Evolutionary conservation across 2,329 filamentous ascomycete species (phyloP).

Genomic region (Myotisia sp.): DNA sequence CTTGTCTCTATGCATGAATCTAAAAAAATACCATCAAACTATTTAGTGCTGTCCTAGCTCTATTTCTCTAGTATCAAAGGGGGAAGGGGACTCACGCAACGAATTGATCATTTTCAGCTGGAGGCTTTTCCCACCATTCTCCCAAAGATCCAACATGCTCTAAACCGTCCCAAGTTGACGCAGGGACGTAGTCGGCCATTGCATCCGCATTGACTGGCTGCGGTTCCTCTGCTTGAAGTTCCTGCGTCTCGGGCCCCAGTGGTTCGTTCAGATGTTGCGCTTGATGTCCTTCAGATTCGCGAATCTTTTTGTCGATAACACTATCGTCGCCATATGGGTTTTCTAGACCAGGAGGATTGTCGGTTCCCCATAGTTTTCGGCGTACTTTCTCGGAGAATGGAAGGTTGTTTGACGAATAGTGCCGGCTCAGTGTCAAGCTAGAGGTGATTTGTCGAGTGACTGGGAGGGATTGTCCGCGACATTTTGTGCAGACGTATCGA

Average conservation of each 20-base stretch:
- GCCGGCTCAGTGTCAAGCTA: slow-evolving; percentile 23
- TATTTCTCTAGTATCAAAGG: neutral
- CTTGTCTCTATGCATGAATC: slow-evolving; percentile 26
- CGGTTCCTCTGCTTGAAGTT: slow-evolving; percentile 6
- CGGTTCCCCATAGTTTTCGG: slow-evolving; percentile 37
- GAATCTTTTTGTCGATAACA: slow-evolving; percentile 19
- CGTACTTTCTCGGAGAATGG: slow-evolving; percentile 34
- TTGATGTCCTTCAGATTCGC: slow-evolving; percentile 12
- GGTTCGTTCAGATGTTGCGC: slow-evolving; percentile 10
- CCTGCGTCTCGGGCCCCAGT: slow-evolving; percentile 7
- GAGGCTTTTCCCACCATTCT: slow-evolving; percentile 26
- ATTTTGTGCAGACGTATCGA: slow-evolving; percentile 28
- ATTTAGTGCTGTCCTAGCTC: neutral
- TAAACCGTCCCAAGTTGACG: slow-evolving; percentile 39
- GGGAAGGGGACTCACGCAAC: slow-evolving; percentile 24
- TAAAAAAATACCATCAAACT: slow-evolving; percentile 8
- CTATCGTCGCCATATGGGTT: slow-evolving; percentile 35
- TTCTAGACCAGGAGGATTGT: slow-evolving; percentile 34
- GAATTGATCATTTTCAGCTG: slow-evolving; percentile 27
- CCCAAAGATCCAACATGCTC: slow-evolving; percentile 39
- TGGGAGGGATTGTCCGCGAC: slow-evolving; percentile 24
- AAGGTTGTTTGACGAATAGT: slow-evolving; percentile 13
- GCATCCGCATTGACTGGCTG: slow-evolving; percentile 1
- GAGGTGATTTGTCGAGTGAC: slow-evolving; percentile 16
- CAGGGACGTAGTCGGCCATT: slow-evolving; percentile 30